A percentile compares a stretch with the other conserved stretches of the same genome.
phyloP scores from a whole-genome alignment of 768 basidiomycete species.

The Suillus fuscotomentosus region DNA sequence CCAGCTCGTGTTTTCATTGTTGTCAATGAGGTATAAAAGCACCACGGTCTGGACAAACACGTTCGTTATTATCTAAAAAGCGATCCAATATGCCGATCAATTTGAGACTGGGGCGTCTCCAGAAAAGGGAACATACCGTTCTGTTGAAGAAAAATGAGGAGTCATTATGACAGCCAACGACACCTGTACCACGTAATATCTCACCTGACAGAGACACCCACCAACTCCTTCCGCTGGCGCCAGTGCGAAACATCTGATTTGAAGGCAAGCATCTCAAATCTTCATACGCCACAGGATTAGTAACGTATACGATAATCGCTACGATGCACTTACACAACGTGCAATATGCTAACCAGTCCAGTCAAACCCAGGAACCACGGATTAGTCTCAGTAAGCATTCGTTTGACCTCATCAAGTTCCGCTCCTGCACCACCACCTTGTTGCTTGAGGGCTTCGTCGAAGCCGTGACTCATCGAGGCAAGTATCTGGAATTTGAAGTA shows the following conservation, averaged over 20 bases:
- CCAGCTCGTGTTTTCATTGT: slow-evolving; percentile 94
- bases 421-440: slow-evolving; percentile 59
- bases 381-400: slow-evolving; percentile 88
- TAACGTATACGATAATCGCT: slow-evolving; percentile 3
- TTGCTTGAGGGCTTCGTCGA: slow-evolving; percentile 82
- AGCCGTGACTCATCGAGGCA: slow-evolving; percentile 80
- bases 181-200: slow-evolving; percentile 19
- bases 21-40: slow-evolving; percentile 91
- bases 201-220: slow-evolving; percentile 91
- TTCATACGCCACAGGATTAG: slow-evolving; percentile 27
- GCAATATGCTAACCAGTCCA: slow-evolving; percentile 80
- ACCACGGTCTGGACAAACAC: slow-evolving; percentile 91
- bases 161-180: slow-evolving; percentile 16
- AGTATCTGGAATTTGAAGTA: slow-evolving; percentile 87
- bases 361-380: slow-evolving; percentile 88
- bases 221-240: slow-evolving; percentile 92
- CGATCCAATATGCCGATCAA: slow-evolving; percentile 13
- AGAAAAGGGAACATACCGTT: slow-evolving; percentile 45
- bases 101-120: slow-evolving; percentile 9
- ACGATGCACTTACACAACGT: slow-evolving; percentile 66
- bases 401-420: slow-evolving; percentile 94
- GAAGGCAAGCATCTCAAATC: slow-evolving; percentile 96
- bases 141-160: slow-evolving; percentile 31
- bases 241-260: slow-evolving; percentile 94
- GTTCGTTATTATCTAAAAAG: slow-evolving; percentile 75